Conservation (phyloP, 2,329 filamentous ascomycete species). For the Aspergillus chevalieri region DNA sequence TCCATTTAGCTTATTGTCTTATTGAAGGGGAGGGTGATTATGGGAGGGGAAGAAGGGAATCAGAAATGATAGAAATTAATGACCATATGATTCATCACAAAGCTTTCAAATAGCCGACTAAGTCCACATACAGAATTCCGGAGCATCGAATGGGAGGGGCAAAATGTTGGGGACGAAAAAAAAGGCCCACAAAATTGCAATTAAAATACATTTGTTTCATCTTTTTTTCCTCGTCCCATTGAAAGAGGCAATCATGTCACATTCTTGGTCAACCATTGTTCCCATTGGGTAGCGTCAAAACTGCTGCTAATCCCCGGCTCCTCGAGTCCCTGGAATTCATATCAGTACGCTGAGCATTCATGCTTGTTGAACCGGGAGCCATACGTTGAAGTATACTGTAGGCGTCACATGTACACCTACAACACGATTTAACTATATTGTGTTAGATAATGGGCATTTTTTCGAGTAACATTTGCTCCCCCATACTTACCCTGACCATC, state of each 20-base stretch:
- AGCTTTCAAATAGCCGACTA: too few relatives aligned
- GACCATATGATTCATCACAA: not conserved
- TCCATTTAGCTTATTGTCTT: not conserved
- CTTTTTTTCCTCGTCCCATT: too few relatives aligned
- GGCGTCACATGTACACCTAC: conserved; percentile 85
- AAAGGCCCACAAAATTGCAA: too few relatives aligned
- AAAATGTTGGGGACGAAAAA: too few relatives aligned
- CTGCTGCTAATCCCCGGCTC: conserved; percentile 71
- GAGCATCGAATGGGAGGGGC: too few relatives aligned
- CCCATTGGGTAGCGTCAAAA: conserved; percentile 77
- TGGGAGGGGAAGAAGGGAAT: not conserved
- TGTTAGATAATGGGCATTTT: conserved; percentile 10
- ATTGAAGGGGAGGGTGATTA: not conserved
- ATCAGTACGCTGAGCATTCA: conserved; percentile 15
- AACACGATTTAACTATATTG: conserved; percentile 53
- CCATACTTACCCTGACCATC: conserved; percentile 60
- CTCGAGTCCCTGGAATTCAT: conserved; percentile 54
- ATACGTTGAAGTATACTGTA: conserved; percentile 75
- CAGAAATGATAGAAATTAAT: not conserved
- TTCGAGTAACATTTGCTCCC: not conserved
- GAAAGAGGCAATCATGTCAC: conserved; percentile 38
- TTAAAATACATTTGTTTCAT: too few relatives aligned
- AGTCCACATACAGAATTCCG: too few relatives aligned
- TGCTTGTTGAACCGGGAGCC: conserved; percentile 6
- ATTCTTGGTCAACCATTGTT: conserved; percentile 70